Conservation (phyloP, 257 asterid genomes). For the Nicotiana knightiana region DNA sequence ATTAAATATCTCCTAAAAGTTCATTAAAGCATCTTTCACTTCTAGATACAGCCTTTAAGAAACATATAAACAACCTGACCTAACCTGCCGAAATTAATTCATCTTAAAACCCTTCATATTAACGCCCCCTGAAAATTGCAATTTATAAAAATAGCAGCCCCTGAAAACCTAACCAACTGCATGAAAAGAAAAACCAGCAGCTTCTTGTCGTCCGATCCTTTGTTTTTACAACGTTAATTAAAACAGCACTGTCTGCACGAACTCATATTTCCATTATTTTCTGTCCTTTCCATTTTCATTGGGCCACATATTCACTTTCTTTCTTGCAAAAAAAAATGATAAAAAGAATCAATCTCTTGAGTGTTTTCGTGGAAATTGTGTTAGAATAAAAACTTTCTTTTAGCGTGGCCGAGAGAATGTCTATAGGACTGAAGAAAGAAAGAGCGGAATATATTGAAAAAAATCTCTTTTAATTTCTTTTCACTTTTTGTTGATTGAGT, state of each 20-base stretch:
- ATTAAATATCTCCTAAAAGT: background rate
- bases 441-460: conserved; percentile 14
- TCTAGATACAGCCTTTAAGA: background rate
- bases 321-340: background rate
- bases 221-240: background rate
- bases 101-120: background rate
- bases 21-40: background rate
- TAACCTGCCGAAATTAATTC: background rate
- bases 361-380: background rate
- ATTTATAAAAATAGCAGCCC: conserved; percentile 25
- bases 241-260: background rate
- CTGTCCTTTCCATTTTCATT: background rate
- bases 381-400: conserved; percentile 16
- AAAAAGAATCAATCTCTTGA: background rate
- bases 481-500: background rate
- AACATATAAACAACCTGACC: conserved; percentile 5
- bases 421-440: conserved; percentile 16
- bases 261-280: background rate
- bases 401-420: conserved; percentile 6
- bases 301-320: background rate
- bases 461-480: background rate
- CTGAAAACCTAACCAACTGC: conserved; percentile 13
- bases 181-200: conserved; percentile 26
- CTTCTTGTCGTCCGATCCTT: background rate
- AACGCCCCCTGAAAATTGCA: conserved; percentile 27